phyloP scores from a whole-genome alignment of 2,329 filamentous ascomycete species.

The Hirsutella rhossiliensis region DNA sequence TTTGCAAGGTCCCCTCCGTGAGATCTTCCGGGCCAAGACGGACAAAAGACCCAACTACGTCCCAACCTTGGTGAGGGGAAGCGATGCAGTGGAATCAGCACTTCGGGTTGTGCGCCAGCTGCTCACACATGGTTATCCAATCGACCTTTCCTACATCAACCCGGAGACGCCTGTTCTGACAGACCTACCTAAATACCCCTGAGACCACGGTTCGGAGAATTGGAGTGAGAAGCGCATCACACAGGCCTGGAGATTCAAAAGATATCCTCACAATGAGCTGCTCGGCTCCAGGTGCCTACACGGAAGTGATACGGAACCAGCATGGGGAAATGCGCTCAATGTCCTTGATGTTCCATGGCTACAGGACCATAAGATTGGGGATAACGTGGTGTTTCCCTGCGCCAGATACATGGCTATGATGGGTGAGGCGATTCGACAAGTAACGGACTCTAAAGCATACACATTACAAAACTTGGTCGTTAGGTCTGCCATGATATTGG shows the following conservation, averaged over 20 bases:
- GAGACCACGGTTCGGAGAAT: conserved; percentile 8
- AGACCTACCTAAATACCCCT: conserved; percentile 18
- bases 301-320: conserved; percentile 16
- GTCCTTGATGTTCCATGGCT: conserved; percentile 30
- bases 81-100: conserved; percentile 3
- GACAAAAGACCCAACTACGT: no score
- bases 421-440: conserved; percentile 22
- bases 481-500: conserved; percentile 3
- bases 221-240: conserved; percentile 11
- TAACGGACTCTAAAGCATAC: conserved; percentile 2
- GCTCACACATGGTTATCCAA: conserved; percentile 4
- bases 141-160: conserved; percentile 4
- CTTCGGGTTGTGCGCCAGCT: conserved; percentile 7
- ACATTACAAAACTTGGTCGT: conserved; percentile 4
- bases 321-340: conserved; percentile 26
- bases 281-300: conserved; percentile 17
- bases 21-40: no score
- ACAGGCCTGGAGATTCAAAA: conserved; percentile 12
- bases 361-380: conserved; percentile 26
- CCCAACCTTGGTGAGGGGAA: conserved; percentile 7
- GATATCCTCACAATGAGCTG: conserved; percentile 14
- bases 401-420: conserved; percentile 30
- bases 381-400: conserved; percentile 27
- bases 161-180: conserved; percentile 15
- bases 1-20: no score